These are phyloP conservation scores for Dothistroma pini DNA, from an alignment of 2,329 filamentous ascomycete species.

Conservation along the genomic window DNA sequence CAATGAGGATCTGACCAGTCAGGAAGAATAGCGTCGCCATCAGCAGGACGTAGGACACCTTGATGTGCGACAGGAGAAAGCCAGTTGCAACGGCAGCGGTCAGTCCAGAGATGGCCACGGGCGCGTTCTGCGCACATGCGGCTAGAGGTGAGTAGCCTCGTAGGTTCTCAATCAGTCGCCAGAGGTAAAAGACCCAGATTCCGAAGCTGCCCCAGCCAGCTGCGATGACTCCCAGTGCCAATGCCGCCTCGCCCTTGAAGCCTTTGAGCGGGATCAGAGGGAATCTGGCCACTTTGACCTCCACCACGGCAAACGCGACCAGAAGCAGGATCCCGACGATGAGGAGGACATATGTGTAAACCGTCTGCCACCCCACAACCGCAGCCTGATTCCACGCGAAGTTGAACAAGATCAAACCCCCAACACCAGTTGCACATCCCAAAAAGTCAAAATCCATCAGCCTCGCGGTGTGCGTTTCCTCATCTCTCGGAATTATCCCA, in stretches of 20 bases:
- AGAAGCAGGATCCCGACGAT: slow-evolving; percentile 27
- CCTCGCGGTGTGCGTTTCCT: slow-evolving; percentile 4
- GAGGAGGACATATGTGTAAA: slow-evolving; percentile 28
- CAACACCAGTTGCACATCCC: slow-evolving; percentile 27
- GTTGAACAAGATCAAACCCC: slow-evolving; percentile 31
- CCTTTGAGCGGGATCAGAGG: slow-evolving; percentile 25
- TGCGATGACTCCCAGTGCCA: slow-evolving; percentile 29
- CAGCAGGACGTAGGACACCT: slow-evolving; percentile 36
- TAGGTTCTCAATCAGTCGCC: slow-evolving; percentile 32
- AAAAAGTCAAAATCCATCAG: slow-evolving; percentile 25
- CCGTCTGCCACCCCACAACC: slow-evolving; percentile 26
- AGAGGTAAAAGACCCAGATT: slow-evolving; percentile 38
- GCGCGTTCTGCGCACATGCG: slow-evolving; percentile 32
- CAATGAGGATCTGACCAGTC: slow-evolving; percentile 32
- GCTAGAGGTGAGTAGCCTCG: slow-evolving; percentile 33
- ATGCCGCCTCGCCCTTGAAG: slow-evolving; percentile 23
- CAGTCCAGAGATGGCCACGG: slow-evolving; percentile 34
- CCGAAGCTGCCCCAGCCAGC: slow-evolving; percentile 30
- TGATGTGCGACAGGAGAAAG: slow-evolving; percentile 37
- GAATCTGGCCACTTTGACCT: slow-evolving; percentile 17
- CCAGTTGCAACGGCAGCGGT: slow-evolving; percentile 35
- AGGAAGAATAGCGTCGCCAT: slow-evolving; percentile 36
- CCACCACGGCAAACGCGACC: slow-evolving; percentile 24
- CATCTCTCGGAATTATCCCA: slow-evolving; percentile 22
- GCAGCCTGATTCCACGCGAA: slow-evolving; percentile 32